phyloP scores from a whole-genome alignment of 441 rosid genomes.

The Breynia disticha region DNA sequence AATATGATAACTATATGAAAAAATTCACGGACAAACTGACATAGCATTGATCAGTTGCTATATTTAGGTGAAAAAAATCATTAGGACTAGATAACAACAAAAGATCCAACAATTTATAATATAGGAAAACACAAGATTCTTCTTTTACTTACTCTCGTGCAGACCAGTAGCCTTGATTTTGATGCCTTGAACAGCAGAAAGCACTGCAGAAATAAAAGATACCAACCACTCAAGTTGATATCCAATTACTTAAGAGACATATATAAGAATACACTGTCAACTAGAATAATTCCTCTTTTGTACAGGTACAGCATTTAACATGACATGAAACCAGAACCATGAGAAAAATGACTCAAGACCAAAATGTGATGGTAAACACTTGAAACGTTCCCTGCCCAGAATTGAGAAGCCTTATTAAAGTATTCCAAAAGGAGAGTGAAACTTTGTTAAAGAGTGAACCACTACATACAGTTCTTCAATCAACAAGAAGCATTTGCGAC shows the following conservation, averaged over 20 bases:
- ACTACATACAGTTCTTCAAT: background rate
- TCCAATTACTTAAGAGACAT: background rate
- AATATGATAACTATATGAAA: no score
- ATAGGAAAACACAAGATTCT: background rate
- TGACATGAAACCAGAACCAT: no score
- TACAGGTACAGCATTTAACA: no score
- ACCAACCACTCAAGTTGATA: background rate
- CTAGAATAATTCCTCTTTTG: background rate
- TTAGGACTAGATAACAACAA: background rate
- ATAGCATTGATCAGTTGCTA: background rate
- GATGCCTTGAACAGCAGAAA: slow-evolving; percentile 27
- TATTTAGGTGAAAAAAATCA: background rate
- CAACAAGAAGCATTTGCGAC: background rate
- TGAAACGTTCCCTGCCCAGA: no score
- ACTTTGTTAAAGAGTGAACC: background rate
- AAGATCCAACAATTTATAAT: background rate
- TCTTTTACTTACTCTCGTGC: slow-evolving; percentile 20
- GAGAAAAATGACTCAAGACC: background rate
- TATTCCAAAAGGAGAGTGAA: no score
- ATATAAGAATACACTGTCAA: background rate
- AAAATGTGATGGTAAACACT: background rate
- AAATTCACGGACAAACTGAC: no score
- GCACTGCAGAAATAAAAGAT: slow-evolving; percentile 16
- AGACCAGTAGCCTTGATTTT: slow-evolving; percentile 20
- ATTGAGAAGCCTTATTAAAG: no score